Evolutionary conservation across 352 stramenopile genomes (phyloP).

Genomic region (Thalassiosira gravida): DNA sequence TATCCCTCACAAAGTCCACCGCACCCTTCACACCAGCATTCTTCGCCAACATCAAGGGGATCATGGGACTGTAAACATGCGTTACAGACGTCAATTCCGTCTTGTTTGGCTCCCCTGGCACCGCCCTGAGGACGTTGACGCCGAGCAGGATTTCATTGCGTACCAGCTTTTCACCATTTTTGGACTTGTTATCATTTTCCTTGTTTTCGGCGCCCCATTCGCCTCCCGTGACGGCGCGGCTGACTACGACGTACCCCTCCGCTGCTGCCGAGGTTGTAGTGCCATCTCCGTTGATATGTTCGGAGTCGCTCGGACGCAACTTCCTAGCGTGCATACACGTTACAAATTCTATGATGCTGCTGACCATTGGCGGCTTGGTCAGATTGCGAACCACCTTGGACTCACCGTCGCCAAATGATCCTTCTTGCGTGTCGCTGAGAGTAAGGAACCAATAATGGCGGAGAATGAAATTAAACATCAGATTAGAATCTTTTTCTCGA

Average conservation of each 20-base stretch:
- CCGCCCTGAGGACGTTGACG: conserved; percentile 65
- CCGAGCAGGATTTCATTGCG: conserved; percentile 82
- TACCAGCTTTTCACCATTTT: conserved; percentile 31
- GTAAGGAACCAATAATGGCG: conserved; percentile 4
- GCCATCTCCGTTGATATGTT: too few relatives aligned
- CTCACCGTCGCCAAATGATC: conserved; percentile 56
- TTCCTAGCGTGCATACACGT: conserved; percentile 73
- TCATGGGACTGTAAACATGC: conserved; percentile 74
- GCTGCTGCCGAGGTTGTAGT: too few relatives aligned
- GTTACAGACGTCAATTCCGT: conserved; percentile 76
- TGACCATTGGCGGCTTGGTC: conserved; percentile 72
- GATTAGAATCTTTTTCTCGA: too few relatives aligned
- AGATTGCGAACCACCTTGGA: conserved; percentile 82
- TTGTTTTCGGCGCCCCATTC: conserved; percentile 34
- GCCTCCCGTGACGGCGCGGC: conserved; percentile 63
- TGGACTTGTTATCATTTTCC: conserved; percentile 31
- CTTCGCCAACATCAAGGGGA: conserved; percentile 73
- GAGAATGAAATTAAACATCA: too few relatives aligned
- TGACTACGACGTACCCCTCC: conserved; percentile 78
- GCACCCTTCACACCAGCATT: conserved; percentile 73
- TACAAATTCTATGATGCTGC: conserved; percentile 69
- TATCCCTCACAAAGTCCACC: conserved; percentile 82
- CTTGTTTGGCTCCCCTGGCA: conserved; percentile 57
- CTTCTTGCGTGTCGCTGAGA: conserved; percentile 35
- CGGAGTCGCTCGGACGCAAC: conserved; percentile 46